Conservation (phyloP, 1,284 basidiomycete genomes). For the Salmacisia buchloeana region DNA sequence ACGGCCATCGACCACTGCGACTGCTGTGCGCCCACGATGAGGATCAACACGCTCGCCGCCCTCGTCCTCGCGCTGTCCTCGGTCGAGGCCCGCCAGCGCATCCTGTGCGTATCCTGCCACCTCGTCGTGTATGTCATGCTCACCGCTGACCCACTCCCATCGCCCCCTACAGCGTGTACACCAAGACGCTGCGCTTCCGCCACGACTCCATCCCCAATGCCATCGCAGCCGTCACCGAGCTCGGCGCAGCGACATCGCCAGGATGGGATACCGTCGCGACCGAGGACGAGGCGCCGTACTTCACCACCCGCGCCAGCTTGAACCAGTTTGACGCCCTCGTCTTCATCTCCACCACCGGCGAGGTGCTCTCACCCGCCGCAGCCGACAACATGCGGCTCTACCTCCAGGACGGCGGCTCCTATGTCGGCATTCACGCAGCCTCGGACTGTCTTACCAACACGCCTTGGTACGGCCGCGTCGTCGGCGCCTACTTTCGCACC, state of each 20-base stretch:
- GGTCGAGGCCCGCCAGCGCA: too few species aligned
- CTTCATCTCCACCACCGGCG: neutral
- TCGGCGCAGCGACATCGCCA: neutral
- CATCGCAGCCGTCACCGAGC: neutral
- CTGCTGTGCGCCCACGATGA: too few species aligned
- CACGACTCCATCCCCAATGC: neutral
- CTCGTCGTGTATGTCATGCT: too few species aligned
- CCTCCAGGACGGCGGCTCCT: too few species aligned
- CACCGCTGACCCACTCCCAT: too few species aligned
- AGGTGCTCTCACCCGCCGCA: neutral
- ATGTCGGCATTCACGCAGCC: neutral
- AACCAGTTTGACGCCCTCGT: neutral
- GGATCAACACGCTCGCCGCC: too few species aligned
- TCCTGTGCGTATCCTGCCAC: too few species aligned
- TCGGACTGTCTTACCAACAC: neutral
- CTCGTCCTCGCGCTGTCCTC: too few species aligned
- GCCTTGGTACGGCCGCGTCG: neutral
- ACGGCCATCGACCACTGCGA: too few species aligned
- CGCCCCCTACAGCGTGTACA: too few species aligned
- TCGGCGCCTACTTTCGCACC: neutral
- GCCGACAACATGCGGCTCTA: neutral
- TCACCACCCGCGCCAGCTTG: neutral
- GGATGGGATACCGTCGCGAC: neutral
- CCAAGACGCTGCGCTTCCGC: too few species aligned
- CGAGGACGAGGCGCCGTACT: neutral